A percentile compares a stretch with the other conserved stretches of the same genome.
These are phyloP conservation scores for Crithidia sp. DNA, from an alignment of 208 protist species.

Conservation along the genomic window DNA sequence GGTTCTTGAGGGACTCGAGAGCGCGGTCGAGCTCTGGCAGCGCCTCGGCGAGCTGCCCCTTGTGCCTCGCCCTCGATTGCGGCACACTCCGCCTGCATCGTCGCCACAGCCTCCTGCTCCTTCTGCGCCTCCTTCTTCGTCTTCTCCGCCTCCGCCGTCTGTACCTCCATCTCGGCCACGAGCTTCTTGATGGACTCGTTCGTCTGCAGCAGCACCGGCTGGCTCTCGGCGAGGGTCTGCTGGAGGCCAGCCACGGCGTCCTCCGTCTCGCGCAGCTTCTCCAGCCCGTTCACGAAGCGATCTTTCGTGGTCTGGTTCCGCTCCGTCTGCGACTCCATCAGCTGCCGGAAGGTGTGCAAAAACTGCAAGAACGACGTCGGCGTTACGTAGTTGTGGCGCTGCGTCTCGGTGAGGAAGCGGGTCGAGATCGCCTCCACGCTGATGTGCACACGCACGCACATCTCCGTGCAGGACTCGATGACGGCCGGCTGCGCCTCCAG, in stretches of 20 bases:
- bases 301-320: constrained; percentile 80
- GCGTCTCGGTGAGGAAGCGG: constrained; percentile 91
- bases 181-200: constrained; percentile 94
- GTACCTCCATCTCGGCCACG: constrained; percentile 92
- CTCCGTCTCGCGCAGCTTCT: constrained; percentile 95
- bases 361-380: constrained; percentile 99
- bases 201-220: constrained; percentile 96
- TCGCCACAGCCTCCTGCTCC: constrained; percentile 92
- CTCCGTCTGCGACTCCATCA: constrained; percentile 88
- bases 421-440: constrained; percentile 90
- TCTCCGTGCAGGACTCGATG: constrained; percentile 77
- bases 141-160: constrained; percentile 94
- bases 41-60: constrained; percentile 96
- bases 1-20: constrained; percentile 94
- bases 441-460: constrained; percentile 96
- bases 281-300: constrained; percentile 94
- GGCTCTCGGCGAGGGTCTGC: constrained; percentile 93
- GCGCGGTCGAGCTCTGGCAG: constrained; percentile 97
- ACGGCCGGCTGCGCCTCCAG: constrained; percentile 41
- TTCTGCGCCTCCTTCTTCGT: constrained; percentile 91
- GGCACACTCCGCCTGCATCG: constrained; percentile 94
- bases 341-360: constrained; percentile 88
- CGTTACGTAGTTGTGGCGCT: constrained; percentile 98
- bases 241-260: constrained; percentile 94
- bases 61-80: constrained; percentile 95